phyloP scores from a whole-genome alignment of 1,284 basidiomycete species.

The Melampsora americana region DNA sequence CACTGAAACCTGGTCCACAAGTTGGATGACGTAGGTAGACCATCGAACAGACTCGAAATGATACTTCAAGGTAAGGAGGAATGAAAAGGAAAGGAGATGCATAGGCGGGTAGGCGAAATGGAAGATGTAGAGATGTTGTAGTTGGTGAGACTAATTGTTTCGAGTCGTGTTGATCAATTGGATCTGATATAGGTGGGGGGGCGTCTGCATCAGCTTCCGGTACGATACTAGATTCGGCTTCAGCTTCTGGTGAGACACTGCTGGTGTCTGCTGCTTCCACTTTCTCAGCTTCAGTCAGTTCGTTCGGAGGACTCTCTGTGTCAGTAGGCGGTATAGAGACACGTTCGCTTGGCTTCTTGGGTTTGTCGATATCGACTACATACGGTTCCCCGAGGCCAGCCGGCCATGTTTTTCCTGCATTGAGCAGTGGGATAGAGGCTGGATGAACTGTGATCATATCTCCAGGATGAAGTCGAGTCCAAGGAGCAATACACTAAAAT shows the following conservation, averaged over 20 bases:
- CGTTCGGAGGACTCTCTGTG: not conserved
- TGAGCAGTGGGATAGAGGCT: conserved; percentile 70
- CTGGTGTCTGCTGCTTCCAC: not conserved
- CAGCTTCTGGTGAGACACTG: not conserved
- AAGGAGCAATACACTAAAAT: conserved; percentile 72
- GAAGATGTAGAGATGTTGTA: conserved; percentile 44
- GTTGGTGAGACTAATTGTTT: conserved; percentile 45
- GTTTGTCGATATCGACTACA: conserved; percentile 53
- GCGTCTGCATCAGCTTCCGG: conserved; percentile 43
- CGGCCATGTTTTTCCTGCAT: conserved; percentile 49
- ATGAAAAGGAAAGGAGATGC: conserved; percentile 90
- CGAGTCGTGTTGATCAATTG: conserved; percentile 46
- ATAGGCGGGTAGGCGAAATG: conserved; percentile 78
- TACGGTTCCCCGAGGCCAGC: conserved; percentile 27
- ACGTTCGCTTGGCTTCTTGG: conserved; percentile 47
- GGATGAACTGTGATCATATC: conserved; percentile 91
- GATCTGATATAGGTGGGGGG: conserved; percentile 41
- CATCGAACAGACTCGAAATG: conserved; percentile 84
- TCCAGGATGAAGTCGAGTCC: conserved; percentile 85
- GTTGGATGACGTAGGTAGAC: conserved; percentile 95
- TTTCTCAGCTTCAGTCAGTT: not conserved
- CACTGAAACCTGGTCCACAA: conserved; percentile 82
- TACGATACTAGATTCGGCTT: not conserved
- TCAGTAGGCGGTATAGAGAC: conserved; percentile 25
- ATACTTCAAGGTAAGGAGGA: conserved; percentile 88